Percentiles rank a stretch among this genome's conserved stretches.
These are phyloP conservation scores for Candida schatavii DNA, from an alignment of 805 yeast species.

Conservation along the genomic window DNA sequence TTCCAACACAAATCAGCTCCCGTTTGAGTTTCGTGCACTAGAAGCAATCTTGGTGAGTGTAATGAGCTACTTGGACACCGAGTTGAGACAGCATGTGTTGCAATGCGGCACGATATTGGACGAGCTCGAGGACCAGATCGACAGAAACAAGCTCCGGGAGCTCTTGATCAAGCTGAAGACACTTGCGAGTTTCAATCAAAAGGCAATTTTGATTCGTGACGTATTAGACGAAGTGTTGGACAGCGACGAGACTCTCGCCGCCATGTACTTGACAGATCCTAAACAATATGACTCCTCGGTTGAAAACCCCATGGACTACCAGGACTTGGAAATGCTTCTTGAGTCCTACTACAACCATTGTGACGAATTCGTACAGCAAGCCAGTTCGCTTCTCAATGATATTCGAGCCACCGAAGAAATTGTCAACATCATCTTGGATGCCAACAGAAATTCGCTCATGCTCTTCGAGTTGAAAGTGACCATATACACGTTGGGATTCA, in stretches of 20 bases:
- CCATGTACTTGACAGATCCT: slow-evolving; percentile 65
- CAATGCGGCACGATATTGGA: slow-evolving; percentile 62
- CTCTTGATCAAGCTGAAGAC: slow-evolving; percentile 70
- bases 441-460: slow-evolving; percentile 88
- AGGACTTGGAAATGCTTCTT: slow-evolving; percentile 80
- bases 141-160: slow-evolving; percentile 70
- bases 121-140: slow-evolving; percentile 76
- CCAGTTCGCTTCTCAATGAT: slow-evolving; percentile 78
- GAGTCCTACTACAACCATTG: slow-evolving; percentile 90
- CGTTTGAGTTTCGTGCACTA: slow-evolving; percentile 77
- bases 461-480: slow-evolving; percentile 79
- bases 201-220: slow-evolving; percentile 69
- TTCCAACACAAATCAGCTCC: slow-evolving; percentile 15
- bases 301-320: slow-evolving; percentile 31
- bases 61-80: slow-evolving; percentile 74
- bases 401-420: slow-evolving; percentile 90
- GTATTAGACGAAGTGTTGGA: slow-evolving; percentile 83
- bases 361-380: slow-evolving; percentile 90
- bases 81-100: slow-evolving; percentile 55
- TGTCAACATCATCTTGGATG: slow-evolving; percentile 85
- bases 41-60: slow-evolving; percentile 83
- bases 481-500: slow-evolving; percentile 79
- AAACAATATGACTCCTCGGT: slow-evolving; percentile 13
- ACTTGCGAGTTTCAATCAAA: slow-evolving; percentile 71
- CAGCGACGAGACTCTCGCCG: slow-evolving; percentile 79